Conservation (phyloP, 805 yeast species). For the Suhomyces faveliae region DNA sequence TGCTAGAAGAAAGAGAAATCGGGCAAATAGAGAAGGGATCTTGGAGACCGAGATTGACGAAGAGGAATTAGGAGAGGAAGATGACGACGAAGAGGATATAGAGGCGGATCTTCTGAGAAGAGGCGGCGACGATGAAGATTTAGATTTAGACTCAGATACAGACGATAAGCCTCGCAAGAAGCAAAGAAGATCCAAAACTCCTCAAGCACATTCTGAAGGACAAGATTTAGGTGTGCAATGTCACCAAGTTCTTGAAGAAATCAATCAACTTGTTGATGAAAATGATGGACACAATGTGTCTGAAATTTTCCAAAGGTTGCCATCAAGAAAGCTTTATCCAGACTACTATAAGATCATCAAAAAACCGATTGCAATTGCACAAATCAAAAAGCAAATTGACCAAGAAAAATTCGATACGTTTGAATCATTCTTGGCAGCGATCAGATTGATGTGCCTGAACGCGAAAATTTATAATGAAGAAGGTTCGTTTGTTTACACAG, state of each 20-base stretch:
- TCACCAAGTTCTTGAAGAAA: conserved; percentile 42
- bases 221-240: conserved; percentile 22
- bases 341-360: conserved; percentile 74
- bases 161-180: conserved; percentile 12
- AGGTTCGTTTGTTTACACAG: conserved; percentile 60
- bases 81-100: conserved; percentile 21
- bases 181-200: conserved; percentile 12
- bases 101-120: conserved; percentile 9
- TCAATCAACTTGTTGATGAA: conserved; percentile 42
- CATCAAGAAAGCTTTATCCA: conserved; percentile 73
- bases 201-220: conserved; percentile 7
- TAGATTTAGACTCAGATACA: conserved; percentile 19
- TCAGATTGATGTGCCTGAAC: conserved; percentile 65
- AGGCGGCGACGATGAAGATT: conserved; percentile 19
- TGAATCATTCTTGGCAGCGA: conserved; percentile 56
- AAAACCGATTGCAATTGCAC: conserved; percentile 58
- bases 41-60: conserved; percentile 19
- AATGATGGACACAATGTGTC: conserved; percentile 37
- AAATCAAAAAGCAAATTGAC: conserved; percentile 50
- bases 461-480: conserved; percentile 73
- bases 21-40: conserved; percentile 12
- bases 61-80: conserved; percentile 25
- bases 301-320: conserved; percentile 60
- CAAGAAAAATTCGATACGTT: conserved; percentile 34
- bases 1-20: conserved; percentile 38